A percentile compares a stretch with the other conserved stretches of the same genome.
Evolutionary conservation across 208 protist genomes (phyloP).

Genomic region (Leishmania tarentolae): DNA sequence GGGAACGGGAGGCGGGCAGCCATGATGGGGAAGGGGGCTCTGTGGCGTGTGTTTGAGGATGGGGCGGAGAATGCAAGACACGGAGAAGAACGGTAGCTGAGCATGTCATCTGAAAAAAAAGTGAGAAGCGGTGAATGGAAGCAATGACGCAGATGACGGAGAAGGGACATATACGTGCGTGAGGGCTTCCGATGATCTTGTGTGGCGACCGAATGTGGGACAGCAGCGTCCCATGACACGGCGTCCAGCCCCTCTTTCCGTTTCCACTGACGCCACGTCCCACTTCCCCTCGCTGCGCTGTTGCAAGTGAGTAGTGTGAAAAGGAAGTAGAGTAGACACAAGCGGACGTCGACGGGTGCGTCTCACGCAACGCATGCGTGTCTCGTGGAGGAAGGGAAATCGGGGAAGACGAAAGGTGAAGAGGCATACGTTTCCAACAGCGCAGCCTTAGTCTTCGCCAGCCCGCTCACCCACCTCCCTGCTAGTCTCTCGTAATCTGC

Average conservation of each 20-base stretch:
- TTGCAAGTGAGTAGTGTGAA: too few species aligned
- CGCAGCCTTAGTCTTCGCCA: too few species aligned
- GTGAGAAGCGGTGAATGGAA: neutral
- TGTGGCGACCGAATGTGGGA: neutral
- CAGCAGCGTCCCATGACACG: neutral
- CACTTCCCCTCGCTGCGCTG: neutral
- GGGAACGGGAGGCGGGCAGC: neutral
- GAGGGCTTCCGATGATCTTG: neutral
- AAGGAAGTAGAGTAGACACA: too few species aligned
- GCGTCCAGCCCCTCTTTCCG: too few species aligned
- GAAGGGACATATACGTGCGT: neutral
- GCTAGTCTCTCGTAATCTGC: too few species aligned
- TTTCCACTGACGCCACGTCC: neutral
- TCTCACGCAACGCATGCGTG: too few species aligned
- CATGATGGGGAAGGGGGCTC: neutral
- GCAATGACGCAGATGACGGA: neutral
- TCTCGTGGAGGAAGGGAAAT: too few species aligned
- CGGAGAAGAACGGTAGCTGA: neutral
- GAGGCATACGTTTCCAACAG: too few species aligned
- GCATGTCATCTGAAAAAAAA: conserved; percentile 2
- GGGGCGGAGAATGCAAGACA: neutral
- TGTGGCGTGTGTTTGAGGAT: neutral
- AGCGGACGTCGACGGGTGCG: too few species aligned
- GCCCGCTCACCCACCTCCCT: too few species aligned
- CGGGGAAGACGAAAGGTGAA: too few species aligned